phyloP scores from a whole-genome alignment of 169 alveolate species.

The Babesia gibsoni region DNA sequence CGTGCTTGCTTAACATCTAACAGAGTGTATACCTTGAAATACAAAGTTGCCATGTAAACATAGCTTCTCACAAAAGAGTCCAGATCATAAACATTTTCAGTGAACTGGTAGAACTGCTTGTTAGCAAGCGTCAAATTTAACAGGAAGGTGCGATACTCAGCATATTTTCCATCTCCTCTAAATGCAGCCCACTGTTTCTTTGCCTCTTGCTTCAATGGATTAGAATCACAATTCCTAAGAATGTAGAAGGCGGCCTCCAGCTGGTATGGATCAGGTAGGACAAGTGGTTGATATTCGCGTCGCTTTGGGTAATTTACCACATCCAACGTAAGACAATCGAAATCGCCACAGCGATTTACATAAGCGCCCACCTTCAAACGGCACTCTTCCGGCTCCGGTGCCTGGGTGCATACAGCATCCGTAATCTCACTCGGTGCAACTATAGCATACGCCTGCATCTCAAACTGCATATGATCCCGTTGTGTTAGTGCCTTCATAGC shows the following conservation, averaged over 20 bases:
- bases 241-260: slow-evolving; percentile 31
- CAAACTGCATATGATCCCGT: background rate
- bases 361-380: background rate
- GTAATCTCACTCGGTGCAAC: background rate
- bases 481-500: no score
- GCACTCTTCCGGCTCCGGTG: no score
- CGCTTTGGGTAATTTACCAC: background rate
- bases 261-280: slow-evolving; percentile 51
- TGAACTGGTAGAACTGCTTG: background rate
- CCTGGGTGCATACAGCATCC: slow-evolving; percentile 4
- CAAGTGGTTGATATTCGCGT: background rate
- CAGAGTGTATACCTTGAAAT: slow-evolving; percentile 25
- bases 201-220: no score
- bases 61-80: slow-evolving; percentile 25
- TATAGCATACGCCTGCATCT: background rate
- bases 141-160: slow-evolving; percentile 13
- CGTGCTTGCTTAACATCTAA: no score
- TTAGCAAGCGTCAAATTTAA: background rate
- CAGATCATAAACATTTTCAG: background rate
- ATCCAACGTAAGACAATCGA: slow-evolving; percentile 39
- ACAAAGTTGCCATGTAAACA: slow-evolving; percentile 38
- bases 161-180: slow-evolving; percentile 2
- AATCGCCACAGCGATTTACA: slow-evolving; percentile 30
- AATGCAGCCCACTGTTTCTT: no score
- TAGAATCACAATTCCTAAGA: slow-evolving; percentile 31